phyloP scores from a whole-genome alignment of 768 basidiomycete genomes.

The Myochromella boudieri region DNA sequence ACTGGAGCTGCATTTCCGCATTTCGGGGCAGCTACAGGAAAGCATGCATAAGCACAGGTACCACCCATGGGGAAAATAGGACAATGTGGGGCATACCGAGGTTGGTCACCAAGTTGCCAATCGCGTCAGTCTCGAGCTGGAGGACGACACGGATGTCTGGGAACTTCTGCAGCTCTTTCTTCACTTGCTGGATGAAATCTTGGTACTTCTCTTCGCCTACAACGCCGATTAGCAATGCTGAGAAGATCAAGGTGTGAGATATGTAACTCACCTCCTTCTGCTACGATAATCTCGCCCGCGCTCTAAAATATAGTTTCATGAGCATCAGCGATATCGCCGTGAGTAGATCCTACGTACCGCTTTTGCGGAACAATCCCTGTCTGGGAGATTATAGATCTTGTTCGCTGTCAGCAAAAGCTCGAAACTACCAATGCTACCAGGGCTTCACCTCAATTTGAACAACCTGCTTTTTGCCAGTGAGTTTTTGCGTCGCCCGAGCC shows the following conservation, averaged over 20 bases:
- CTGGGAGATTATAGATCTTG: conserved; percentile 30
- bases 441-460: conserved; percentile 27
- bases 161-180: conserved; percentile 1
- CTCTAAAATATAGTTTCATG: too few relatives aligned
- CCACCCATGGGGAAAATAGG: too few relatives aligned
- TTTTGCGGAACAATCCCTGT: conserved; percentile 33
- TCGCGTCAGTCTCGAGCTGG: conserved; percentile 31
- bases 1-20: conserved; percentile 30
- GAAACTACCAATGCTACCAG: too few relatives aligned
- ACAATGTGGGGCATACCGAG: not conserved
- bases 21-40: conserved; percentile 18
- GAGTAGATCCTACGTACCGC: too few relatives aligned
- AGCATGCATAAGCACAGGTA: not conserved
- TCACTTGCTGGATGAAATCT: conserved; percentile 21
- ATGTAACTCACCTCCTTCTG: conserved; percentile 23
- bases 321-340: too few relatives aligned
- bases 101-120: conserved; percentile 32
- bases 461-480: conserved; percentile 19
- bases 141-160: conserved; percentile 24
- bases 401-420: not conserved
- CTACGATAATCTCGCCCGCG: conserved; percentile 28
- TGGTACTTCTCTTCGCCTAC: conserved; percentile 27
- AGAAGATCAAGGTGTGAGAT: too few relatives aligned
- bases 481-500: conserved; percentile 3
- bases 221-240: too few relatives aligned